A percentile compares a stretch with the other conserved stretches of the same genome.
Conservation (phyloP, 2,329 filamentous ascomycete genomes). For the Fusarium irregulare region DNA sequence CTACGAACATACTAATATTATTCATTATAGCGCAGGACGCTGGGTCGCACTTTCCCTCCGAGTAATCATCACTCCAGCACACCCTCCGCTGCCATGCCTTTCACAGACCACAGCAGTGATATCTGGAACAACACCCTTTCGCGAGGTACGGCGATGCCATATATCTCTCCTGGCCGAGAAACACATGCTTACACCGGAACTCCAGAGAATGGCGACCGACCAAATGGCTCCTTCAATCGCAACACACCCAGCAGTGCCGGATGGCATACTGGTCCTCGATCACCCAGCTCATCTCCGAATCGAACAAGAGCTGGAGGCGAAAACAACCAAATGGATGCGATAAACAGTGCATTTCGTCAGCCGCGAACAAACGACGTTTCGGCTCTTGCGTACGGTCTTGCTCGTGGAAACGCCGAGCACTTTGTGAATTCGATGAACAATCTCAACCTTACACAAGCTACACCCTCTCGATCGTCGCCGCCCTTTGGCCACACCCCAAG, state of each 20-base stretch:
- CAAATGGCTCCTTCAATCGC: slow-evolving; percentile 73
- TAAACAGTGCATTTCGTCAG: not conserved
- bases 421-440: slow-evolving; percentile 48
- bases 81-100: not conserved
- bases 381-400: slow-evolving; percentile 44
- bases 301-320: slow-evolving; percentile 63
- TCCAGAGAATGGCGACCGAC: slow-evolving; percentile 51
- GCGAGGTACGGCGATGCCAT: slow-evolving; percentile 57
- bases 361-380: slow-evolving; percentile 39
- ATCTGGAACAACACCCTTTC: slow-evolving; percentile 38
- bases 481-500: slow-evolving; percentile 53
- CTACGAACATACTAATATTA: slow-evolving; percentile 15
- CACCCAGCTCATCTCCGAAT: slow-evolving; percentile 69
- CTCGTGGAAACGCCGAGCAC: slow-evolving; percentile 50
- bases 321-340: slow-evolving; percentile 49
- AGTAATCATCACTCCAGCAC: not conserved
- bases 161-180: not conserved
- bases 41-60: not conserved
- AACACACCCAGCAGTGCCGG: slow-evolving; percentile 71
- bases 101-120: not conserved
- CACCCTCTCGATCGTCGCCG: slow-evolving; percentile 63
- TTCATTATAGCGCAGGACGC: not conserved
- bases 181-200: slow-evolving; percentile 28
- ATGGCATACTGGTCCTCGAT: slow-evolving; percentile 65
- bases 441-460: slow-evolving; percentile 61